Base-by-base conservation (phyloP, 2,329 filamentous ascomycete genomes). In the Neofusicoccum cordaticola region DNA sequence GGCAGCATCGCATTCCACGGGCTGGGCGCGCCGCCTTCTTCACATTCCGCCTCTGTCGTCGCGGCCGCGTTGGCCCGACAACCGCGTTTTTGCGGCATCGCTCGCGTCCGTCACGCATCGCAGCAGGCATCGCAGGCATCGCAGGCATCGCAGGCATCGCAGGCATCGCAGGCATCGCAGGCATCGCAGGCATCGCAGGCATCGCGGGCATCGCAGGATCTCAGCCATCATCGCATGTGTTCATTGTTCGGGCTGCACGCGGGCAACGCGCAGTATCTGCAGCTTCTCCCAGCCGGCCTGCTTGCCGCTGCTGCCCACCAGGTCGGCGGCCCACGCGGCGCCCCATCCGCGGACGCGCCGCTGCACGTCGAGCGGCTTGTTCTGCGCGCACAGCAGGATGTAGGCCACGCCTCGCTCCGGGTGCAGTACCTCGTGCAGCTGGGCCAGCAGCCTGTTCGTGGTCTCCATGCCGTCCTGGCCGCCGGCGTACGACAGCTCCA, bases 201-300 rank as follows among this genome's bases (percentile, higher is more conserved):
- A 19, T 19, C 19, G 19, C 2, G 2, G 19, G 19, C 19, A 19
- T 19, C 19, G 19, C 19, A 19, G 19, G 2, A 3, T 22, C 22
- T 0, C 22, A 22, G 3, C 0, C 22, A 22, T 22, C 22, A 22
- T 22, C 22, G 22, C 19, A 15, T n/a, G 41, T 17, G 34, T 39
- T 22, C 17, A 19, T 35, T 62, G 50, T 42, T 50, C 34, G 11
- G 17, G 34, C 27, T 39, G 58, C 45, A 50, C 60, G 2, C 87
- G 86, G 90, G 92, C 96, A 74, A 97, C 90, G 74, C 93, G 86
- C 70, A 98, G 81, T 71, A 99, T 90, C 73, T 93, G 89, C 77
- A 99, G 81, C 80, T 90, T 96, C 81, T 99, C 95, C 93, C 94
- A 97, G 0, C 95, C 95, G 35, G 90, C 94, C 76, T 90, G 87